Percentiles rank a stretch among this genome's conserved stretches.
Conservation (phyloP, 1,284 basidiomycete species). For the Cryptococcus wingfieldii region DNA sequence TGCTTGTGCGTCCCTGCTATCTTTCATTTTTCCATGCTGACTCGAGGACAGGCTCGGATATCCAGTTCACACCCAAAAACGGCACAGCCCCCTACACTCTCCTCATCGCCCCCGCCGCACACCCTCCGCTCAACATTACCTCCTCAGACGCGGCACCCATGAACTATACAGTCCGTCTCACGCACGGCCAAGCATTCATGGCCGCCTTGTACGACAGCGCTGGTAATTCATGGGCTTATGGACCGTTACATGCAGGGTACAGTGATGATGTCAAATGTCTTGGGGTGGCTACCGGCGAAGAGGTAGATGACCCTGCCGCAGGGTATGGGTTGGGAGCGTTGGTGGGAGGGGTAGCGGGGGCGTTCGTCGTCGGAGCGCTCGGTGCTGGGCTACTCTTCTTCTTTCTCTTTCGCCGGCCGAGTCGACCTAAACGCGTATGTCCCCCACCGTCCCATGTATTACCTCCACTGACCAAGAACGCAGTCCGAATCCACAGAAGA, state of each 20-base stretch:
- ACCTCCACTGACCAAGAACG: background rate
- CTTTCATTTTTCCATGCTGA: background rate
- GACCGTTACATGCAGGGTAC: conserved; percentile 29
- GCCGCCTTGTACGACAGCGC: conserved; percentile 23
- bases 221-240: conserved; percentile 26
- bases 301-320: background rate
- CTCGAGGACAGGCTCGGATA: conserved; percentile 19
- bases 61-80: conserved; percentile 30
- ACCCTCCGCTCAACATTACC: conserved; percentile 35
- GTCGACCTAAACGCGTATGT: conserved; percentile 3
- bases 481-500: conserved; percentile 5
- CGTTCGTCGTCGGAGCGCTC: conserved; percentile 21
- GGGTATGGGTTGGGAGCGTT: conserved; percentile 11
- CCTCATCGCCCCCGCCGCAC: conserved; percentile 29
- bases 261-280: conserved; percentile 22
- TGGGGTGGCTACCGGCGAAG: conserved; percentile 19
- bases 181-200: conserved; percentile 35
- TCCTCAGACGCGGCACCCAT: conserved; percentile 14
- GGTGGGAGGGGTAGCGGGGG: conserved; percentile 19
- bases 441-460: background rate
- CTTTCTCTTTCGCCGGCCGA: conserved; percentile 3
- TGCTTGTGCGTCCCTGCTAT: conserved; percentile 8
- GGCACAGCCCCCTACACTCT: conserved; percentile 32
- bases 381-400: conserved; percentile 16
- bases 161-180: conserved; percentile 32